A percentile compares a stretch with the other conserved stretches of the same genome.
phyloP scores from a whole-genome alignment of 306 rosid species.

The Neltuma alba region DNA sequence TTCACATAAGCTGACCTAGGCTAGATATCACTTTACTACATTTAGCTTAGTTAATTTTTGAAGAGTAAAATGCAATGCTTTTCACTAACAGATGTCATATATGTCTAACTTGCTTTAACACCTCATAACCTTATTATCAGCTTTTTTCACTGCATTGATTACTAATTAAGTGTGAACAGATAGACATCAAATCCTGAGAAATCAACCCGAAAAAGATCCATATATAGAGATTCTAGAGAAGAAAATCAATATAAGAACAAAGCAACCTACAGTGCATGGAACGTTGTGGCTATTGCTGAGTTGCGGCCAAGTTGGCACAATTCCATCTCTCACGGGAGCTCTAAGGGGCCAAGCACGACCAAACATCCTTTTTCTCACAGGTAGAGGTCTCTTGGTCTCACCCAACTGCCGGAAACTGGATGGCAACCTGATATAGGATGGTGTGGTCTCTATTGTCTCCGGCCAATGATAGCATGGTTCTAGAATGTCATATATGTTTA shows the following conservation, averaged over 20 bases:
- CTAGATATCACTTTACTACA: too few species aligned
- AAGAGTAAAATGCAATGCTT: too few species aligned
- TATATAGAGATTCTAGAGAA: background rate
- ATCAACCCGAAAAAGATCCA: background rate
- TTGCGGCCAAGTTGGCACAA: constrained; percentile 90
- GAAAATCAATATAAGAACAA: constrained; percentile 17
- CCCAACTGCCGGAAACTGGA: constrained; percentile 77
- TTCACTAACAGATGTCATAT: background rate
- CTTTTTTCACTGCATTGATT: background rate
- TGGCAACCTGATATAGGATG: constrained; percentile 54
- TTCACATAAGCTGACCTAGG: too few species aligned
- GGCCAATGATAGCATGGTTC: constrained; percentile 87
- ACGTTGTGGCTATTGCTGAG: constrained; percentile 42
- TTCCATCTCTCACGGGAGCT: constrained; percentile 90
- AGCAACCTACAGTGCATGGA: constrained; percentile 86
- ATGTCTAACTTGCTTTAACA: background rate
- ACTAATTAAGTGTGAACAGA: background rate
- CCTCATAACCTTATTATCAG: background rate
- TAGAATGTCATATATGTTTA: constrained; percentile 84
- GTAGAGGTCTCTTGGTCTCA: constrained; percentile 83
- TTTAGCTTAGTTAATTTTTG: too few species aligned
- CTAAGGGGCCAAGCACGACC: constrained; percentile 98
- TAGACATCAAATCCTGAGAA: background rate
- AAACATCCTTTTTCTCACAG: constrained; percentile 91
- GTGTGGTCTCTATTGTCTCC: constrained; percentile 34